phyloP scores from a whole-genome alignment of 371 early-diverging fungal genomes.

The Rhizomucor pusillus region DNA sequence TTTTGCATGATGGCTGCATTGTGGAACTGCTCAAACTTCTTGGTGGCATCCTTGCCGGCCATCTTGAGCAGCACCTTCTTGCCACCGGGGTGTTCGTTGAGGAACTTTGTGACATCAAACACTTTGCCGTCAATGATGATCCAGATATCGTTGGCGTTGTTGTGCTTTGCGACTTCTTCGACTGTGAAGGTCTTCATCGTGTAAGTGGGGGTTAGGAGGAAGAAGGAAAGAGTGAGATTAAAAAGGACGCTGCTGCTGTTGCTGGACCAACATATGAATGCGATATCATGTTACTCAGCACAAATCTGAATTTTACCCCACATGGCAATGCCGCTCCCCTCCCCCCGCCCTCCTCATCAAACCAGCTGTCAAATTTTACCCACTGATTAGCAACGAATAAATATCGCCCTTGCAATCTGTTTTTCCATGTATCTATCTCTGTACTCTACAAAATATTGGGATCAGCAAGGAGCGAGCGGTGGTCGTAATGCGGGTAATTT shows the following conservation, averaged over 20 bases:
- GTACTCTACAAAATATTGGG: no score
- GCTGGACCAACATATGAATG: no score
- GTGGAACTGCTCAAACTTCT: conserved; percentile 89
- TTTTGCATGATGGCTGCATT: conserved; percentile 61
- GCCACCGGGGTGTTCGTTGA: conserved; percentile 89
- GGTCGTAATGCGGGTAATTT: no score
- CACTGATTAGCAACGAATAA: no score
- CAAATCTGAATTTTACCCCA: no score
- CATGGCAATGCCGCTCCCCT: no score
- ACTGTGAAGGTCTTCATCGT: conserved; percentile 43
- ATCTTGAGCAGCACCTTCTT: conserved; percentile 75
- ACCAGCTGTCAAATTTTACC: no score
- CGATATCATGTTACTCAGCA: no score
- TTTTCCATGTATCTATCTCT: no score
- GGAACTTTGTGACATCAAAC: conserved; percentile 85
- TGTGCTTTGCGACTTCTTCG: conserved; percentile 78
- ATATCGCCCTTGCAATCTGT: no score
- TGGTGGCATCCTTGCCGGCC: conserved; percentile 86
- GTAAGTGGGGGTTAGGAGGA: neutral
- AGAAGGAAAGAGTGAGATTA: neutral
- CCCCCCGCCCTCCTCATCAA: no score
- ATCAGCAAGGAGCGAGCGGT: no score
- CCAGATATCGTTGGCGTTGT: conserved; percentile 79
- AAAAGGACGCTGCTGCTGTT: neutral
- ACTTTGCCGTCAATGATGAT: conserved; percentile 79